Evolutionary conservation across 768 basidiomycete species (phyloP), one percentile per base, ranked within the genome.

Genomic region (Strobilomyces dryophilus): DNA sequence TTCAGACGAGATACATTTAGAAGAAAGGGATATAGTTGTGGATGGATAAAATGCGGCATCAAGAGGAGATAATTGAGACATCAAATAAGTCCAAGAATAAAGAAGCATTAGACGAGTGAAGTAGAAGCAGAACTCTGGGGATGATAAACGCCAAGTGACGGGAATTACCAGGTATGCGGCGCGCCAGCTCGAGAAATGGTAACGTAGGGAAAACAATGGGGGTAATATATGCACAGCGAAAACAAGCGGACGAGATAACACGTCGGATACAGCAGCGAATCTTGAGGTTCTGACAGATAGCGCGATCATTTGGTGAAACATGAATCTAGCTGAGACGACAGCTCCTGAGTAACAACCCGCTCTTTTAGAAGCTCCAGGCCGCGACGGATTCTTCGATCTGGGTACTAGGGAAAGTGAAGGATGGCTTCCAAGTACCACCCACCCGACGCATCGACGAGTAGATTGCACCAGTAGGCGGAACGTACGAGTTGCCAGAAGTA

Each of bases 391-490:
- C 70, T 17, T 76, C 73, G 27, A 64, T 54, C 1, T 65, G 61
- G 2, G 61, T 60, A 29, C 64, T 59, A 18, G 66, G 61, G 4
- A 20, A 29, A 1, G 20, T 17, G 15, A 56, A 57, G n/a, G 62
- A 39, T 17, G 57, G 55, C 40, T 66, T 73, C 81, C 82, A 85
- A 48, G 68, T 79, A 3, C 70, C 82, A 9, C 65, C 83, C 36
- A 80, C 83, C 5, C 84, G 79, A 39, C 83, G 76, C 24, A 70
- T 75, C 9, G 76, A 74, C 1, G 76, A 74, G 51, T 77, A 60
- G 4, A 68, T 62, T 20, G 83, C 83, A 45, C 81, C 84, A 12
- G 80, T 54, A 14, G 84, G 82, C 6, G 84, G 83, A 1, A 73
- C 65, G 56, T 84, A 85, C 2, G 73, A 55, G 8, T 52, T 55